phyloP scores from a whole-genome alignment of 768 basidiomycete genomes.

The Hydnomerulius pinastri region DNA sequence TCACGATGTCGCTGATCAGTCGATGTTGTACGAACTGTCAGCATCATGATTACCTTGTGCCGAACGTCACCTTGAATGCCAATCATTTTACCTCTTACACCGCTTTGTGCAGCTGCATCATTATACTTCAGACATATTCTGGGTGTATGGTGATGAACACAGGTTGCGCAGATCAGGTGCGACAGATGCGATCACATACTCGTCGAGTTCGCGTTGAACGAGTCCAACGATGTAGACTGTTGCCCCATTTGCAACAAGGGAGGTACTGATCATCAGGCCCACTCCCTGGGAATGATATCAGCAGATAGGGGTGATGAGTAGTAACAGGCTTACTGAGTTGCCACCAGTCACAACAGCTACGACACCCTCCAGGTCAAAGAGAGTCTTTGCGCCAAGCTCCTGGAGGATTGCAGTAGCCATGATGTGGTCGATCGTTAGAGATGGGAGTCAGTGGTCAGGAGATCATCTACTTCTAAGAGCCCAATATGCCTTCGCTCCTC shows the following conservation, averaged over 20 bases:
- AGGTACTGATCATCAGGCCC: constrained; percentile 52
- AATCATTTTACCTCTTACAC: constrained; percentile 37
- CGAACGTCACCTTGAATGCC: constrained; percentile 45
- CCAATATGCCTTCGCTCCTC: too few species aligned
- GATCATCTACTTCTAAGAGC: not conserved
- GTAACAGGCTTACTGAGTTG: constrained; percentile 35
- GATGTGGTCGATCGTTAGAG: not conserved
- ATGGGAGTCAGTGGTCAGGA: not conserved
- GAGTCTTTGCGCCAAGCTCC: constrained; percentile 35
- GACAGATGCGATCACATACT: constrained; percentile 21
- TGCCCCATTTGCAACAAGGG: constrained; percentile 49
- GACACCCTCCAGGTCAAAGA: constrained; percentile 47
- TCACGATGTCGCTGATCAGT: not conserved
- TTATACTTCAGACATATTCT: constrained; percentile 41
- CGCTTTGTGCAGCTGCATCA: constrained; percentile 31
- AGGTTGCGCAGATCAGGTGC: not conserved
- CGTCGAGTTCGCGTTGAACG: constrained; percentile 41
- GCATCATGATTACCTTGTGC: constrained; percentile 32
- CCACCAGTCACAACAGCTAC: constrained; percentile 50
- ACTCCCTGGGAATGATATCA: constrained; percentile 37
- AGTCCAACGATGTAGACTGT: constrained; percentile 51
- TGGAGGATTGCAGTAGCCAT: constrained; percentile 25
- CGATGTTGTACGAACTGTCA: not conserved
- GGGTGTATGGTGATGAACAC: not conserved
- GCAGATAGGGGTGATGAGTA: not conserved